Conservation (phyloP, 306 rosid species). For the Prunus padus region DNA sequence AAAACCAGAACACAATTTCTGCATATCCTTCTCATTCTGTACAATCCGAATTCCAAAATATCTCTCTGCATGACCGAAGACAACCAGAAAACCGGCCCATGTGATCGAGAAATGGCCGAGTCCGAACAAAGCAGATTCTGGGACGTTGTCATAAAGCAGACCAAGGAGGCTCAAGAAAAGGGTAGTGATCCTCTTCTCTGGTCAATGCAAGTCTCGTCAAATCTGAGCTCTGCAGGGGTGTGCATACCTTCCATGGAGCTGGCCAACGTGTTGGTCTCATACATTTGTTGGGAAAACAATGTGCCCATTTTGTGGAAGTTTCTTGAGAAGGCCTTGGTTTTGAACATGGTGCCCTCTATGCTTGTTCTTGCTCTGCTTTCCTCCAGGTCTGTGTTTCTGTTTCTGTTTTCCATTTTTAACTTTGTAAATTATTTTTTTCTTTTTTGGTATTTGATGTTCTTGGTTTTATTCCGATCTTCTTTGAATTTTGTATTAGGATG, state of each 20-base stretch:
- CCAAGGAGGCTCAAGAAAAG: constrained; percentile 58
- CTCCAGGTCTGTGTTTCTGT: constrained; percentile 39
- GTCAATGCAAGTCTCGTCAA: constrained; percentile 71
- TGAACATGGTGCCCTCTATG: constrained; percentile 68
- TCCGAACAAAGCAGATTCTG: constrained; percentile 28
- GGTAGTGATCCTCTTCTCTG: constrained; percentile 71
- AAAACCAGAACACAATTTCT: background rate
- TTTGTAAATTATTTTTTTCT: background rate
- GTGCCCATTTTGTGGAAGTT: constrained; percentile 80
- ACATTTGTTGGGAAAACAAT: constrained; percentile 83
- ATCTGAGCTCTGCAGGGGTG: constrained; percentile 62
- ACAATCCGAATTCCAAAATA: background rate
- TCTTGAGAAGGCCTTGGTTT: constrained; percentile 57
- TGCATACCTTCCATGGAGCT: constrained; percentile 62
- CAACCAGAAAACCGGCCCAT: background rate
- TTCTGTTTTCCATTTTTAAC: background rate
- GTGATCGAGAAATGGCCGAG: constrained; percentile 31
- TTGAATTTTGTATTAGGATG: background rate
- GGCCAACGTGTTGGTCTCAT: constrained; percentile 56
- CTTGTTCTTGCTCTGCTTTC: constrained; percentile 67
- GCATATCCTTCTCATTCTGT: background rate
- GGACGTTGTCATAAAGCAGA: constrained; percentile 47
- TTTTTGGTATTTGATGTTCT: background rate
- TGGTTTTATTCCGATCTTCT: background rate
- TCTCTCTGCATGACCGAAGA: background rate